phyloP scores from a whole-genome alignment of 2,329 filamentous ascomycete species.

The Pseudogymnoascus sp. region DNA sequence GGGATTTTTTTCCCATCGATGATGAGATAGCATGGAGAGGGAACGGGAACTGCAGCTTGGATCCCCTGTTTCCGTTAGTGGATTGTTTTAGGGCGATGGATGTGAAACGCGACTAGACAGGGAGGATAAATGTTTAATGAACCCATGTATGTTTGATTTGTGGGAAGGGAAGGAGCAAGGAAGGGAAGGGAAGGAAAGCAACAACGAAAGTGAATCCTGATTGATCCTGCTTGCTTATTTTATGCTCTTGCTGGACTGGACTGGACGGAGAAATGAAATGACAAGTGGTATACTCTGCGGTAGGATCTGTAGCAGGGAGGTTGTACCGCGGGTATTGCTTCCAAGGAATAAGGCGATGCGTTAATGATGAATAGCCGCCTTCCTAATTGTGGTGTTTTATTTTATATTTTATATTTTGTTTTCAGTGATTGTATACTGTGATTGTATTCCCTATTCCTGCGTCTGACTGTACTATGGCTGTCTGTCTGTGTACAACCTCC shows the following conservation, averaged over 20 bases:
- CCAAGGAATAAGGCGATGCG: not conserved
- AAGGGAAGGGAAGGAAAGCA: too few relatives aligned
- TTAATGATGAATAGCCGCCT: not conserved
- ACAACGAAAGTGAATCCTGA: not conserved
- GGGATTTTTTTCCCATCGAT: not conserved
- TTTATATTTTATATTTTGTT: not conserved
- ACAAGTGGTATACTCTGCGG: too few relatives aligned
- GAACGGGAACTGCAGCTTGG: not conserved
- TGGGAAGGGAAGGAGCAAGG: too few relatives aligned
- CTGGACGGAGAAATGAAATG: too few relatives aligned
- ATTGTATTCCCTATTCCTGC: too few relatives aligned
- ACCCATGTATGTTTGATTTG: not conserved
- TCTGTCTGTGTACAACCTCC: too few relatives aligned
- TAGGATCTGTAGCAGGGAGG: too few relatives aligned
- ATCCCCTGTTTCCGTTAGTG: not conserved
- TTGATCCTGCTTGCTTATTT: not conserved
- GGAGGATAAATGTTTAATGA: slow-evolving; percentile 1
- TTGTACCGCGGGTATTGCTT: not conserved
- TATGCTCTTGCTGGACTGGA: too few relatives aligned
- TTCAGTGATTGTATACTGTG: not conserved
- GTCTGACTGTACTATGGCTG: not conserved
- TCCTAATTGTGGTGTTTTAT: not conserved
- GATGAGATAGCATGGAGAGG: not conserved
- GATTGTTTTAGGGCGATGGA: not conserved
- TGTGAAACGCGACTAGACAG: not conserved